phyloP scores from a whole-genome alignment of 257 asterid species.

The Fraxinus quadrangulata region DNA sequence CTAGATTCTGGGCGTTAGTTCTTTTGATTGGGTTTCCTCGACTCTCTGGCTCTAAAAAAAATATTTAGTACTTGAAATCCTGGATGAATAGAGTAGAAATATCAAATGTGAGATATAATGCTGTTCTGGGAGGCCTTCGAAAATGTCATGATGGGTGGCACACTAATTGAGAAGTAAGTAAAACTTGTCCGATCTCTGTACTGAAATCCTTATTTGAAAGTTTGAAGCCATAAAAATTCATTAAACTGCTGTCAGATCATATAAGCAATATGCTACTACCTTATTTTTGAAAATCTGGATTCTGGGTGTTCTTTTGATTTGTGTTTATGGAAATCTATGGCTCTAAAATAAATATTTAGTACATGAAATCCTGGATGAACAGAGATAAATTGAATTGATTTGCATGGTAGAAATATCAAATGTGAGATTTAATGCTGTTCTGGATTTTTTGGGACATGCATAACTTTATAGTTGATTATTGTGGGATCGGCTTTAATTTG shows the following conservation, averaged over 20 bases:
- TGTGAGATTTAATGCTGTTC: not conserved
- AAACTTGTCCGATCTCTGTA: no score
- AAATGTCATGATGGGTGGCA: no score
- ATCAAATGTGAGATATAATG: not conserved
- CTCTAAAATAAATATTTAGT: not conserved
- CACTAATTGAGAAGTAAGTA: no score
- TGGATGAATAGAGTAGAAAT: not conserved
- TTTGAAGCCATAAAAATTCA: not conserved
- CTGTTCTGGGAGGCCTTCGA: not conserved
- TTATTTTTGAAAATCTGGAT: not conserved
- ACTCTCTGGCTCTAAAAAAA: not conserved
- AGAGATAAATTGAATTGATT: not conserved
- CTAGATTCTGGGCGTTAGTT: not conserved
- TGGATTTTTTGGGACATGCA: constrained; percentile 12
- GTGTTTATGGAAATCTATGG: not conserved
- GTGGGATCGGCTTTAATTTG: constrained; percentile 13
- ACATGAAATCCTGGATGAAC: not conserved
- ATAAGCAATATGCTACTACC: not conserved
- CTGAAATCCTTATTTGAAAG: not conserved
- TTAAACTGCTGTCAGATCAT: not conserved
- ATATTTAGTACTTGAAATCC: not conserved
- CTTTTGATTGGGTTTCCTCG: not conserved
- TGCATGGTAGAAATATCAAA: constrained; percentile 1
- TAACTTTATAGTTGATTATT: constrained; percentile 5
- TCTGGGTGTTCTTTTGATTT: not conserved